phyloP scores from a whole-genome alignment of 306 rosid genomes.

The Vicia villosa region DNA sequence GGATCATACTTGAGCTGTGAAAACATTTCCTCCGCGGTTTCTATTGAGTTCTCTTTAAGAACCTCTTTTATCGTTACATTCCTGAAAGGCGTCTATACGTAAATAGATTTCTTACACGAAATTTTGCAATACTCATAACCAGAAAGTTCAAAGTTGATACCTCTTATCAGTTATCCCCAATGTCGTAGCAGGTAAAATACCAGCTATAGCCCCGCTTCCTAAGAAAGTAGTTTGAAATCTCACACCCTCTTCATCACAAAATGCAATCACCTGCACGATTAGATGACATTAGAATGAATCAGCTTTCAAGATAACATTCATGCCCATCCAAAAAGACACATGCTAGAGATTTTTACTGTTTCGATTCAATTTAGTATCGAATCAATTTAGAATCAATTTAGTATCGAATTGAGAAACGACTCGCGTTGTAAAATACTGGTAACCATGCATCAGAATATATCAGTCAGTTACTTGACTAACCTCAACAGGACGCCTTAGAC shows the following conservation, averaged over 20 bases:
- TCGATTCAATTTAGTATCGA: not conserved
- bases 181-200: conserved; percentile 67
- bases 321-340: not conserved
- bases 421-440: too few relatives aligned
- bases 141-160: conserved; percentile 45
- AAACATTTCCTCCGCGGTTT: conserved; percentile 62
- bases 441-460: not conserved
- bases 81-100: conserved; percentile 49
- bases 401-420: not conserved
- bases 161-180: conserved; percentile 79
- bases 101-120: conserved; percentile 24
- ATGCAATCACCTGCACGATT: conserved; percentile 82
- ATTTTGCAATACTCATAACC: not conserved
- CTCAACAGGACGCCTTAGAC: conserved; percentile 79
- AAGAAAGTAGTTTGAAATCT: conserved; percentile 93
- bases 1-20: conserved; percentile 83
- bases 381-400: too few relatives aligned
- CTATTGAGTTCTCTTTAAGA: conserved; percentile 63
- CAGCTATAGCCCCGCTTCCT: conserved; percentile 91
- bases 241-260: conserved; percentile 96
- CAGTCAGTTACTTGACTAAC: conserved; percentile 46
- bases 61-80: conserved; percentile 60
- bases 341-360: not conserved
- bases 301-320: not conserved
- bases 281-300: not conserved